Evolutionary conservation across 768 basidiomycete genomes (phyloP).

Genomic region (Hypholoma fasciculare): DNA sequence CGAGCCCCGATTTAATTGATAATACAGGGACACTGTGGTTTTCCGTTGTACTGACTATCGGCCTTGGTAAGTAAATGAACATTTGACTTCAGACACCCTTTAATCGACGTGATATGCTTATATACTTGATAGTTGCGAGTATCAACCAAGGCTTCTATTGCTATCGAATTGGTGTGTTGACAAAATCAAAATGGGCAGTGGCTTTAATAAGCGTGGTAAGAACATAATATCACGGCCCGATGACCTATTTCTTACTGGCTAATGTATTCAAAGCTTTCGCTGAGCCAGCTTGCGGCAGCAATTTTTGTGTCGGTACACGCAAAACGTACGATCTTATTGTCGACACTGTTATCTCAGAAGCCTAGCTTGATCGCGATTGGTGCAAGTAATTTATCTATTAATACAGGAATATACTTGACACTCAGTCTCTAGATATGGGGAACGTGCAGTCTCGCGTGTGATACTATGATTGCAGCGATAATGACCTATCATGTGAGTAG

Average conservation of each 20-base stretch:
- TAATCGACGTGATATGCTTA: too few relatives aligned
- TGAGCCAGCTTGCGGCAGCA: neutral
- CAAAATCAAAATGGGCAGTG: neutral
- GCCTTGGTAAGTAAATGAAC: neutral
- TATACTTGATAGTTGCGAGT: neutral
- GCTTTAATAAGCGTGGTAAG: neutral
- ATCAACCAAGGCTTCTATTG: neutral
- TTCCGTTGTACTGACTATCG: neutral
- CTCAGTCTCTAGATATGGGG: neutral
- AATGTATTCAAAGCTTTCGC: neutral
- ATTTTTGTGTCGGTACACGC: too few relatives aligned
- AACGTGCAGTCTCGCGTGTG: neutral
- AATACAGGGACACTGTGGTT: neutral
- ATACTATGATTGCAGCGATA: neutral
- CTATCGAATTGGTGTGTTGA: neutral
- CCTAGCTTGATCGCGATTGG: too few relatives aligned
- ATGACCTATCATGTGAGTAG: neutral
- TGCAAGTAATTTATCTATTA: too few relatives aligned
- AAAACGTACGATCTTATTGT: too few relatives aligned
- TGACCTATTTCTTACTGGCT: neutral
- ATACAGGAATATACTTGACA: too few relatives aligned
- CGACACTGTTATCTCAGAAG: too few relatives aligned
- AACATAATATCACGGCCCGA: too few relatives aligned
- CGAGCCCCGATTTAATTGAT: neutral
- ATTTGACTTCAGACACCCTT: neutral